phyloP scores from a whole-genome alignment of 2,329 filamentous ascomycete genomes.

The Phyllosticta ampelicida region DNA sequence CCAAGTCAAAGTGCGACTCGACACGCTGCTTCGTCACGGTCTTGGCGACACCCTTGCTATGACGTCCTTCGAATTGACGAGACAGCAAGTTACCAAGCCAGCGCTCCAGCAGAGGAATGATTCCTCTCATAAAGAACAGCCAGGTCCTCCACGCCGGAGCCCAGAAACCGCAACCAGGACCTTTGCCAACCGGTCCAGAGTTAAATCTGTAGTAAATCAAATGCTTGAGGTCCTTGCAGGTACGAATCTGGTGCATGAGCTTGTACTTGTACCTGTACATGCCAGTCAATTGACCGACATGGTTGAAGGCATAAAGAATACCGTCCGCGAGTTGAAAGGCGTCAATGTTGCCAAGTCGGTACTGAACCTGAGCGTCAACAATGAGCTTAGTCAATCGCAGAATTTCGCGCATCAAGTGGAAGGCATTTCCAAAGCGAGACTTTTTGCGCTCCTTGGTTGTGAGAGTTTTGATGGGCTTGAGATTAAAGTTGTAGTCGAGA shows the following conservation, averaged over 20 bases:
- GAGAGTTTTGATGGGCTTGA: conserved; percentile 97
- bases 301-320: conserved; percentile 98
- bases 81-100: conserved; percentile 97
- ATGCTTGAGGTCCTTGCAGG: conserved; percentile 98
- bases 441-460: conserved; percentile 99
- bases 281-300: conserved; percentile 93
- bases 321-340: conserved; percentile 97
- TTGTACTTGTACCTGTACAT: conserved; percentile 99
- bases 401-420: conserved; percentile 98
- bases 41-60: conserved; percentile 98
- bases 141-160: conserved; percentile 97
- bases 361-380: conserved; percentile 96
- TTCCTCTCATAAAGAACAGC: conserved; percentile 98
- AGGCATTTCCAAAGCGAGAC: conserved; percentile 96
- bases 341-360: conserved; percentile 93
- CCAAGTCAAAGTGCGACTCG: conserved; percentile 95
- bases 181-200: conserved; percentile 90
- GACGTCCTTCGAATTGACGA: conserved; percentile 93
- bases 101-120: conserved; percentile 89
- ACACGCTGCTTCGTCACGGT: conserved; percentile 98
- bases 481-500: conserved; percentile 98
- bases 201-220: conserved; percentile 99
- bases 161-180: conserved; percentile 97
- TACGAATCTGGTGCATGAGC: conserved; percentile 98
- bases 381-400: conserved; percentile 92